Evolutionary conservation across 2,329 filamentous ascomycete species (phyloP).

Genomic region (Cordyceps farinosa): DNA sequence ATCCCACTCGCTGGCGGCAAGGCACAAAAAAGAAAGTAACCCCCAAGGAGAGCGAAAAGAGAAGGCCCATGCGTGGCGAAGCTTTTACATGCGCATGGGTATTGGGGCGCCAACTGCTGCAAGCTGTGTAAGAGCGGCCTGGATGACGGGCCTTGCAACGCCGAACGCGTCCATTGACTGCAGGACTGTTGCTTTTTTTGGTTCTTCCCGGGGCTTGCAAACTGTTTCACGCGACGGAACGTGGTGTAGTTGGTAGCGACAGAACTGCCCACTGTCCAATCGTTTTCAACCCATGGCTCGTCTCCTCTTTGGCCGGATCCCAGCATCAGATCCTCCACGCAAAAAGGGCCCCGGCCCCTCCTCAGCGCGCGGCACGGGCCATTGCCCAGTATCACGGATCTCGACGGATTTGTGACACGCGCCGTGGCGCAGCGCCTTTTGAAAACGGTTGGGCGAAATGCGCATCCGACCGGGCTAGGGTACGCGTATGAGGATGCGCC

Average conservation of each 20-base stretch:
- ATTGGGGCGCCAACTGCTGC: not conserved
- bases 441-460: not conserved
- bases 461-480: too few relatives aligned
- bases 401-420: not conserved
- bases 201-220: too few relatives aligned
- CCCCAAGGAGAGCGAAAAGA: too few relatives aligned
- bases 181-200: not conserved
- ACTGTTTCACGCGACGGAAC: not conserved
- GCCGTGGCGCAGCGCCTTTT: not conserved
- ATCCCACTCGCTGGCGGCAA: too few relatives aligned
- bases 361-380: not conserved
- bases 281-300: not conserved
- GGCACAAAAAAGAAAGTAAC: too few relatives aligned
- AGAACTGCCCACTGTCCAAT: not conserved
- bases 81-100: not conserved
- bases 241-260: not conserved
- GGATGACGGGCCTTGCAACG: too few relatives aligned
- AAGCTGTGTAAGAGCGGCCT: not conserved
- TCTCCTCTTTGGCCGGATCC: not conserved
- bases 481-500: not conserved
- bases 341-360: not conserved
- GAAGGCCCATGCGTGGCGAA: too few relatives aligned
- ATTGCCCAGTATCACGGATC: not conserved
- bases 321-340: not conserved
- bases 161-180: not conserved